Evolutionary conservation across 768 basidiomycete species (phyloP).

Genomic region (Boletus subparvulus): DNA sequence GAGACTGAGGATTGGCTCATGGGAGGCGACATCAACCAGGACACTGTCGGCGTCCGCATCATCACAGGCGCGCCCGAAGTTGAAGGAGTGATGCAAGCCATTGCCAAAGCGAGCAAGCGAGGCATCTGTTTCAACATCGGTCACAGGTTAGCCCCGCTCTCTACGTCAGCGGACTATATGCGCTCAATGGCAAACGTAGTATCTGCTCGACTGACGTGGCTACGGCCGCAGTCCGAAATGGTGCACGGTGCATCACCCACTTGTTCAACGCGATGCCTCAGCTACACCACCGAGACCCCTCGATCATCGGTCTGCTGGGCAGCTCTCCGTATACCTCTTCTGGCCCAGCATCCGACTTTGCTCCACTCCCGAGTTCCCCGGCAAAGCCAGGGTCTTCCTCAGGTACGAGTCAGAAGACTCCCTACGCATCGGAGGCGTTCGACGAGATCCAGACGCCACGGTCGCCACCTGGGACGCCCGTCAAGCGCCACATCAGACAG

Average conservation of each 20-base stretch:
- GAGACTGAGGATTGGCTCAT: constrained; percentile 69
- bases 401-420: constrained; percentile 15
- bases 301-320: constrained; percentile 85
- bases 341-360: constrained; percentile 34
- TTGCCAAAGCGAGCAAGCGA: constrained; percentile 55
- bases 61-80: constrained; percentile 89
- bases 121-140: constrained; percentile 86
- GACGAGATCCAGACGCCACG: constrained; percentile 55
- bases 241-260: constrained; percentile 87
- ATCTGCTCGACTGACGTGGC: constrained; percentile 75
- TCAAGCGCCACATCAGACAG: constrained; percentile 20
- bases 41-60: constrained; percentile 62
- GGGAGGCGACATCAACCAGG: constrained; percentile 30
- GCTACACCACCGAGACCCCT: constrained; percentile 86
- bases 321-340: constrained; percentile 63
- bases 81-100: constrained; percentile 72
- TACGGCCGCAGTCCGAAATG: constrained; percentile 63
- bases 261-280: constrained; percentile 94
- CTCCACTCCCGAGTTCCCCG: constrained; percentile 21
- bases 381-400: constrained; percentile 10
- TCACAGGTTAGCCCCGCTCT: constrained; percentile 58
- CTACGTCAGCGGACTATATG: neutral
- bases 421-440: constrained; percentile 57
- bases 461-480: constrained; percentile 57
- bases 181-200: constrained; percentile 36